Evolutionary conservation across 257 asterid species (phyloP).

Genomic region (Gynochthodes officinalis): DNA sequence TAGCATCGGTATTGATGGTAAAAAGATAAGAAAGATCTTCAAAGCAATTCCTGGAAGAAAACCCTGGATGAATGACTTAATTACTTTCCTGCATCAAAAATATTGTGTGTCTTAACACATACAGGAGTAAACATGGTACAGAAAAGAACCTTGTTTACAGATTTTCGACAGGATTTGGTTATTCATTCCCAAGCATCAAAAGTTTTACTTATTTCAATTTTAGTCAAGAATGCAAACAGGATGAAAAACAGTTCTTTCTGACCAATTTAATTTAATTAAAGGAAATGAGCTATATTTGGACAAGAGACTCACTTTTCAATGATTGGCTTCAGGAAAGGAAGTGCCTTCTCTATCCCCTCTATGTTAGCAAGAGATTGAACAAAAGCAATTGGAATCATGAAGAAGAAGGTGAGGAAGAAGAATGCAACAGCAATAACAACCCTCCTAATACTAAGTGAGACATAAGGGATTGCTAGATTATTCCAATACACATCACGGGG

Average conservation of each 20-base stretch:
- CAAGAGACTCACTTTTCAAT: slow-evolving; percentile 56
- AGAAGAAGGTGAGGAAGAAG: slow-evolving; percentile 91
- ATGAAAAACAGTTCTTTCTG: neutral
- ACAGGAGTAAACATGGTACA: neutral
- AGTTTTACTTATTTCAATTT: neutral
- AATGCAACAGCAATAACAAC: slow-evolving; percentile 66
- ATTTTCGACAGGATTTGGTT: neutral
- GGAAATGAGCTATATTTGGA: slow-evolving; percentile 2
- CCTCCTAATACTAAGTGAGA: slow-evolving; percentile 72
- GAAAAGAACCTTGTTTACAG: neutral
- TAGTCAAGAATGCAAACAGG: neutral
- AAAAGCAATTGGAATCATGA: slow-evolving; percentile 77
- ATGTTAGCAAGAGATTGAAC: slow-evolving; percentile 91
- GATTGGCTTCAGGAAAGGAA: slow-evolving; percentile 58
- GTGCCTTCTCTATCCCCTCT: slow-evolving; percentile 63
- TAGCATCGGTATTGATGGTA: slow-evolving; percentile 74
- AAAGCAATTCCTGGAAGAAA: slow-evolving; percentile 82
- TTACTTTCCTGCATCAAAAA: slow-evolving; percentile 53
- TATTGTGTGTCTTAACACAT: slow-evolving; percentile 3
- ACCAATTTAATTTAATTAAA: neutral
- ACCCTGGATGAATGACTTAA: slow-evolving; percentile 81
- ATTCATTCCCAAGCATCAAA: neutral
- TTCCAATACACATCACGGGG: slow-evolving; percentile 88
- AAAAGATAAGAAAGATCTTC: slow-evolving; percentile 82
- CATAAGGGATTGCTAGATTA: slow-evolving; percentile 86